Conservation (phyloP, 257 asterid genomes). For the Penstemon barbatus region DNA sequence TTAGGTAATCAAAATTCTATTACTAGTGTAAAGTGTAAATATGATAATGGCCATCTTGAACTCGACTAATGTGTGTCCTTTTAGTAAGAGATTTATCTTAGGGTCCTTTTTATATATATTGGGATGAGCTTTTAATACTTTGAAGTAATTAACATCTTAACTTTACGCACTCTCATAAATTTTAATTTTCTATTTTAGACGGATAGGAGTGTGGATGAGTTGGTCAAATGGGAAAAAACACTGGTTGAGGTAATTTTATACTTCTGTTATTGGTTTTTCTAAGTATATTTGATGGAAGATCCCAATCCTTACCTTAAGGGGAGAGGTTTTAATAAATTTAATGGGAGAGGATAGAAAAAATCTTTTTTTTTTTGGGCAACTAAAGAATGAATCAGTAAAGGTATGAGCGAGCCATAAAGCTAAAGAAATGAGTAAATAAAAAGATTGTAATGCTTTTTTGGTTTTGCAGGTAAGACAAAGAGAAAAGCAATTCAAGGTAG, state of each 20-base stretch:
- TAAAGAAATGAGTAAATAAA: no score
- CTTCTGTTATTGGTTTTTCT: neutral
- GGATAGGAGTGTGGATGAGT: constrained; percentile 65
- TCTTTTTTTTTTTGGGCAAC: no score
- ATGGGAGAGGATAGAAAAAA: constrained; percentile 1
- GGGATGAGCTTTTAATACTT: no score
- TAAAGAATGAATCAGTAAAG: no score
- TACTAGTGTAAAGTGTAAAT: no score
- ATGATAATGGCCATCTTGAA: no score
- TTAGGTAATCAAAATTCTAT: no score
- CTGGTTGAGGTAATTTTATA: constrained; percentile 56
- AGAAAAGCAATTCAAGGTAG: constrained; percentile 54
- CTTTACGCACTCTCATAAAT: neutral
- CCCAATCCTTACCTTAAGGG: neutral
- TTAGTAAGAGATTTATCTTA: no score
- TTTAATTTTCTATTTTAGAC: constrained; percentile 38
- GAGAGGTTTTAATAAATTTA: neutral
- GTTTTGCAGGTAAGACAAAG: constrained; percentile 57
- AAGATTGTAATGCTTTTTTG: no score
- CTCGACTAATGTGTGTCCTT: no score
- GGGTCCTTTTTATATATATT: no score
- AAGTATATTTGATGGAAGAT: constrained; percentile 14
- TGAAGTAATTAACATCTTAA: neutral
- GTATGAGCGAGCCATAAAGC: no score
- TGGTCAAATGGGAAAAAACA: constrained; percentile 61